A percentile compares a stretch with the other conserved stretches of the same genome.
These are phyloP conservation scores for Stramenopiles sp. DNA, from an alignment of 352 stramenopile genomes.

Conservation along the genomic window DNA sequence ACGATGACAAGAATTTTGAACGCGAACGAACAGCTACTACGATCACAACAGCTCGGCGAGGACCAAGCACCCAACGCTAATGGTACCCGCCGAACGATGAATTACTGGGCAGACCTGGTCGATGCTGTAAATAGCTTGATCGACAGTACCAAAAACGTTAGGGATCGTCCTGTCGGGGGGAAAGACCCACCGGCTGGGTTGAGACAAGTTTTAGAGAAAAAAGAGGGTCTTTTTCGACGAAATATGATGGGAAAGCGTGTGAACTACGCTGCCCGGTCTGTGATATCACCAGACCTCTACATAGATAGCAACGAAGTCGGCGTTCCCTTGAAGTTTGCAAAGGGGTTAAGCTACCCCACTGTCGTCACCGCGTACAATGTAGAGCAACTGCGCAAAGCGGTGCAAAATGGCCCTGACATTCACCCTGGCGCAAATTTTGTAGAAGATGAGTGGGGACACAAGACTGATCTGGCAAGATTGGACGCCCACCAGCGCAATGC, in stretches of 20 bases:
- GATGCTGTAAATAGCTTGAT: constrained; percentile 67
- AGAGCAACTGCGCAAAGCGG: constrained; percentile 79
- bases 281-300: constrained; percentile 98
- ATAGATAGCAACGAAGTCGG: constrained; percentile 99
- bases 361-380: constrained; percentile 94
- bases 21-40: constrained; percentile 55
- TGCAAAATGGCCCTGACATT: constrained; percentile 79
- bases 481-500: constrained; percentile 70
- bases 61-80: constrained; percentile 28
- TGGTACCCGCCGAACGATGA: constrained; percentile 42
- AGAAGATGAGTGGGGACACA: constrained; percentile 57
- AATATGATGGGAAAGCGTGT: constrained; percentile 96
- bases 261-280: constrained; percentile 93
- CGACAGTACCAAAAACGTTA: constrained; percentile 49
- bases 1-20: constrained; percentile 81
- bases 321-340: constrained; percentile 90
- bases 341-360: constrained; percentile 89
- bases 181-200: constrained; percentile 54
- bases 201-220: constrained; percentile 96
- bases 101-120: constrained; percentile 91
- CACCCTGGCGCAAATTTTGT: constrained; percentile 96
- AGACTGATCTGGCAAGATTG: constrained; percentile 78
- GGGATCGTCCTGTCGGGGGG: constrained; percentile 18
- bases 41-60: constrained; percentile 12
- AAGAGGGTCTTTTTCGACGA: constrained; percentile 98